phyloP scores from a whole-genome alignment of 2,329 filamentous ascomycete genomes.

The Xylariomycetidae sp. region DNA sequence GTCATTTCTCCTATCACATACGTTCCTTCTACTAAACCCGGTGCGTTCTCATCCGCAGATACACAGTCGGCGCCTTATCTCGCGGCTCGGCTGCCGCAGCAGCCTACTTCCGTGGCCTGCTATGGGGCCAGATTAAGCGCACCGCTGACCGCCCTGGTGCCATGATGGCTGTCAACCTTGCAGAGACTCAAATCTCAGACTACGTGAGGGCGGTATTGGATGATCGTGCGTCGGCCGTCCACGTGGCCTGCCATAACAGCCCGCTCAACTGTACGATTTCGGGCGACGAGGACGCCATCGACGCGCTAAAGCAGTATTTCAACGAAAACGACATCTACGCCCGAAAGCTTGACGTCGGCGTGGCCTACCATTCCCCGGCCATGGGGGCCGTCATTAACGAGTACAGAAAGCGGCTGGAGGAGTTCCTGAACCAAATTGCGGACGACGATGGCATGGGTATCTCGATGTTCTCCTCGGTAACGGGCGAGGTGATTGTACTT shows the following conservation, averaged over 20 bases:
- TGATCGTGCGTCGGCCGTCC: slow-evolving; percentile 2
- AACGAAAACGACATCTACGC: slow-evolving; percentile 18
- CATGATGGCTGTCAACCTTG: slow-evolving; percentile 21
- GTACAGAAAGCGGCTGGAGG: too few relatives aligned
- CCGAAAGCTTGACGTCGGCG: slow-evolving; percentile 17
- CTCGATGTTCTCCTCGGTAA: slow-evolving; percentile 8
- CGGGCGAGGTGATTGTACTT: background rate
- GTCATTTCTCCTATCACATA: too few relatives aligned
- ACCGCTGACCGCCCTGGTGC: slow-evolving; percentile 3
- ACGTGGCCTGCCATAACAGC: slow-evolving; percentile 26
- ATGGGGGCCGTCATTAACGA: too few relatives aligned
- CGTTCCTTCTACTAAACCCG: too few relatives aligned
- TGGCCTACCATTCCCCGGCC: slow-evolving; percentile 19
- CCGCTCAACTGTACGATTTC: slow-evolving; percentile 21
- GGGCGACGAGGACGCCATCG: slow-evolving; percentile 11
- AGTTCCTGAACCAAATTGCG: too few relatives aligned
- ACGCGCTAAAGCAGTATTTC: slow-evolving; percentile 12
- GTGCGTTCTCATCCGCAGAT: too few relatives aligned
- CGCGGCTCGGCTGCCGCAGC: slow-evolving; percentile 22
- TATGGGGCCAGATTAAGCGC: slow-evolving; percentile 13
- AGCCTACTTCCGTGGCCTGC: slow-evolving; percentile 24
- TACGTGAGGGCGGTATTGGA: slow-evolving; percentile 18
- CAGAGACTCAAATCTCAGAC: slow-evolving; percentile 5
- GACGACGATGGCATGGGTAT: too few relatives aligned
- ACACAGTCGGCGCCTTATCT: slow-evolving; percentile 17